Evolutionary conservation across 163 green algal species (phyloP).

Genomic region (Coccomyxa subellipsoidea): DNA sequence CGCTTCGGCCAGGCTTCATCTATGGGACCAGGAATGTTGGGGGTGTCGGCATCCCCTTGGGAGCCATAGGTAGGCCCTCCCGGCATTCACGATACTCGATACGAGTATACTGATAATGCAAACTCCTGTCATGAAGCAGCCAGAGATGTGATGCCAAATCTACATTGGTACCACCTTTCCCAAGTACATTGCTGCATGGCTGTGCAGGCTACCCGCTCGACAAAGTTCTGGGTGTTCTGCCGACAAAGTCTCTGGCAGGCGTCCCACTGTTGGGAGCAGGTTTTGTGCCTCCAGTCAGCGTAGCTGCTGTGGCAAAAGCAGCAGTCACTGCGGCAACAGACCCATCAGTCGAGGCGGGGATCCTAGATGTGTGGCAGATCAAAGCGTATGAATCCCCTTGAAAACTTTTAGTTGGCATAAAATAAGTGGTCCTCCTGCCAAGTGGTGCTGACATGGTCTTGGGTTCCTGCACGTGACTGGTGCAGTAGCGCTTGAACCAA

Average conservation of each 20-base stretch:
- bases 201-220: slow-evolving; percentile 55
- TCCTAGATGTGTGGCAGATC: slow-evolving; percentile 77
- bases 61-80: slow-evolving; percentile 39
- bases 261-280: slow-evolving; percentile 66
- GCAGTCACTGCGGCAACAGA: slow-evolving; percentile 78
- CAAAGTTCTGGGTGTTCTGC: slow-evolving; percentile 48
- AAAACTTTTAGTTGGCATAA: no score
- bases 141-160: neutral
- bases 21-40: slow-evolving; percentile 71
- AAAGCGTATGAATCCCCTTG: slow-evolving; percentile 33
- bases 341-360: slow-evolving; percentile 49
- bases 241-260: slow-evolving; percentile 48
- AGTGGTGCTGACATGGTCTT: no score
- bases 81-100: neutral
- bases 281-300: slow-evolving; percentile 71
- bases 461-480: no score
- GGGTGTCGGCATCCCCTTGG: slow-evolving; percentile 65
- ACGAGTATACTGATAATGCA: neutral
- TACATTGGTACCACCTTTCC: no score
- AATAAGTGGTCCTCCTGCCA: no score
- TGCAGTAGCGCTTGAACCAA: no score
- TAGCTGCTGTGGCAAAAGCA: slow-evolving; percentile 67
- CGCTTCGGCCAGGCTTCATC: slow-evolving; percentile 78
- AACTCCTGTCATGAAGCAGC: neutral
- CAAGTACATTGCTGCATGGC: no score